Base-by-base conservation (phyloP, 345 rosid genomes). In the Salix udensis region DNA sequence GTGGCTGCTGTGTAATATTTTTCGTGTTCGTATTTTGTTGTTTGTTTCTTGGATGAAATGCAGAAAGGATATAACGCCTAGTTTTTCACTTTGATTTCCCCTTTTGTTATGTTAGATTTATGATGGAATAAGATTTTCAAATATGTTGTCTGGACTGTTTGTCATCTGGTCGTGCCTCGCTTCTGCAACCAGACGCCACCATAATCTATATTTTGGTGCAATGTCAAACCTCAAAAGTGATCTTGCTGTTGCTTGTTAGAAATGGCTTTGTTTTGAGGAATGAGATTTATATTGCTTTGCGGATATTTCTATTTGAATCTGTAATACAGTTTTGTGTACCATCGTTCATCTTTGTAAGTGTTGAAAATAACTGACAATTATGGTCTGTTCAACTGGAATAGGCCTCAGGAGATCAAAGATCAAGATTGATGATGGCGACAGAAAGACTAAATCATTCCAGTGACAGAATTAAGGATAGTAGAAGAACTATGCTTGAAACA, bases 341-440 rank as follows among this genome's bases (percentile, higher is more conserved):
- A 23, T 53, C 13, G 4, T 77, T 31, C 16, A 24, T 55, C 39
- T 31, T 50, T 50, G 37, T 6, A 31, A 14, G 55, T 67, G 52
- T 39, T 74, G 60, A 42, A 6, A 3, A 64, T 5, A 14, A 40
- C 21, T 26, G 42, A 24, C 15, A 61, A 21, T 61, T 44, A 44
- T 66, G 58, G 53, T n/a, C 72, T 37, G 34, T 81, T 52, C 23
- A 26, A 60, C 67, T 84, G 64, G 31, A 48, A 79, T 52, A 94
- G 99, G 93, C 92, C 74, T 90, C 99, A 42, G 90, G 94, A 75
- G 97, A 96, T 88, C 99, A 96, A 82, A 89, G 90, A 86, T 70
- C 90, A 76, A 94, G 99, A 72, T 77, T 94, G 76, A 82, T 91
- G 97, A 87, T 83, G 84, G 80, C 97, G 28, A 94, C 99, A 2